Percentiles rank a stretch among this genome's conserved stretches.
phyloP scores from a whole-genome alignment of 441 rosid genomes.

The Brassica balearica region DNA sequence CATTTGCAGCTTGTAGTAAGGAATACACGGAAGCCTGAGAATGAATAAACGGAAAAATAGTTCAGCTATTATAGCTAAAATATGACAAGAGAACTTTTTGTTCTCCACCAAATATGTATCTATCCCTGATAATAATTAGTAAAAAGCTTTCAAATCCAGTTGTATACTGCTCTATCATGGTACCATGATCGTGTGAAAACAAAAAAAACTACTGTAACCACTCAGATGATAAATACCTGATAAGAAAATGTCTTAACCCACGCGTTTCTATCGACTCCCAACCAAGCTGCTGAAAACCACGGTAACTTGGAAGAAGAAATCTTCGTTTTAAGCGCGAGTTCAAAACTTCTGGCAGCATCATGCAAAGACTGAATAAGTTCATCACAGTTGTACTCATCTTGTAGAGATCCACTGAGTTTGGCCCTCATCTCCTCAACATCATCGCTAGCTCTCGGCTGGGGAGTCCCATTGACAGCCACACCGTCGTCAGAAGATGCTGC shows the following conservation, averaged over 20 bases:
- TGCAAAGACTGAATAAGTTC: constrained; percentile 89
- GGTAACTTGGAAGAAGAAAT: constrained; percentile 62
- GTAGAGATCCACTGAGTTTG: constrained; percentile 71
- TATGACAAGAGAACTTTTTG: constrained; percentile 12
- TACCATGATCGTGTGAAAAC: constrained; percentile 2
- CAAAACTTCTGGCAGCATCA: constrained; percentile 91
- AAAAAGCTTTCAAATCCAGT: constrained; percentile 18
- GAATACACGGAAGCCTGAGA: constrained; percentile 87
- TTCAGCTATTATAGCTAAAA: constrained; percentile 20
- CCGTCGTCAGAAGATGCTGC: background rate
- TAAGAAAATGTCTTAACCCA: constrained; percentile 95
- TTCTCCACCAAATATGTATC: constrained; percentile 11
- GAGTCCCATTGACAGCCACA: constrained; percentile 74
- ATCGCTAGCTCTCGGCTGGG: constrained; percentile 52
- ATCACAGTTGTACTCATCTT: constrained; percentile 69
- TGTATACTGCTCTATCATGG: background rate
- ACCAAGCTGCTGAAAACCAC: constrained; percentile 94
- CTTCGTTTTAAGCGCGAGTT: constrained; percentile 76
- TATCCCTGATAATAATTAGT: background rate
- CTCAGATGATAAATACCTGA: constrained; percentile 58
- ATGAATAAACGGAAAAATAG: constrained; percentile 45
- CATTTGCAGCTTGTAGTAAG: constrained; percentile 90
- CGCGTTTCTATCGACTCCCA: constrained; percentile 81
- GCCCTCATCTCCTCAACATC: constrained; percentile 80
- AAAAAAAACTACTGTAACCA: constrained; percentile 3